Conservation (phyloP, 139 green algal genomes). For the Tetraselmis chui region DNA sequence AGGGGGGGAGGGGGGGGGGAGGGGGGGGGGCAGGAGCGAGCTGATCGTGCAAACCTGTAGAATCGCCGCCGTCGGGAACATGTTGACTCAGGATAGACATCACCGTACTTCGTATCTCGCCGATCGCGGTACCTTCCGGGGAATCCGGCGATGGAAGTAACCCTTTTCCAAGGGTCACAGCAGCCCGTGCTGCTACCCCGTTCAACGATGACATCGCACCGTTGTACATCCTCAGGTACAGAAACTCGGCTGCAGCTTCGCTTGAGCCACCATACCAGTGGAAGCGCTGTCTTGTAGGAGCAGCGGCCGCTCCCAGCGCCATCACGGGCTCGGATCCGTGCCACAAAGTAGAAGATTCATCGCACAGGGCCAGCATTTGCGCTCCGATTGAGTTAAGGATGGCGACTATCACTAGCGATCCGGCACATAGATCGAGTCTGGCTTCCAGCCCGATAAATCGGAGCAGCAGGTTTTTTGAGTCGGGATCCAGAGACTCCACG, state of each 20-base stretch:
- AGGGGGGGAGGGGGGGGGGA: too few relatives aligned
- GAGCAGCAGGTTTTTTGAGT: background rate
- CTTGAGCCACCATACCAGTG: background rate
- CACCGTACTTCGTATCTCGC: background rate
- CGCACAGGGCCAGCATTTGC: background rate
- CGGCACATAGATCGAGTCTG: background rate
- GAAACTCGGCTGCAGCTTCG: background rate
- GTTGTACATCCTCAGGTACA: background rate
- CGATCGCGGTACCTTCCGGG: too few relatives aligned
- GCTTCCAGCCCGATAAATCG: background rate
- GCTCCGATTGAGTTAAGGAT: background rate
- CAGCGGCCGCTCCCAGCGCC: background rate
- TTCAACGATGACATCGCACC: background rate
- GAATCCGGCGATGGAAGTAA: background rate
- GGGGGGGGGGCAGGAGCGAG: too few relatives aligned
- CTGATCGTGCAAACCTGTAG: too few relatives aligned
- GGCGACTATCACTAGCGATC: background rate
- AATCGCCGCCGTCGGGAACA: too few relatives aligned
- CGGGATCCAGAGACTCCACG: background rate
- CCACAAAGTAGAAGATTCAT: background rate
- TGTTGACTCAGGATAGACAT: background rate
- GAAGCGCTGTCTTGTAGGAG: background rate
- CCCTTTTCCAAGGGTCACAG: too few relatives aligned
- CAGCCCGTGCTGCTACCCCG: too few relatives aligned
- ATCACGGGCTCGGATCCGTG: background rate